A percentile compares a stretch with the other conserved stretches of the same genome.
Conservation (phyloP, 768 basidiomycete genomes). For the Russula earlei region DNA sequence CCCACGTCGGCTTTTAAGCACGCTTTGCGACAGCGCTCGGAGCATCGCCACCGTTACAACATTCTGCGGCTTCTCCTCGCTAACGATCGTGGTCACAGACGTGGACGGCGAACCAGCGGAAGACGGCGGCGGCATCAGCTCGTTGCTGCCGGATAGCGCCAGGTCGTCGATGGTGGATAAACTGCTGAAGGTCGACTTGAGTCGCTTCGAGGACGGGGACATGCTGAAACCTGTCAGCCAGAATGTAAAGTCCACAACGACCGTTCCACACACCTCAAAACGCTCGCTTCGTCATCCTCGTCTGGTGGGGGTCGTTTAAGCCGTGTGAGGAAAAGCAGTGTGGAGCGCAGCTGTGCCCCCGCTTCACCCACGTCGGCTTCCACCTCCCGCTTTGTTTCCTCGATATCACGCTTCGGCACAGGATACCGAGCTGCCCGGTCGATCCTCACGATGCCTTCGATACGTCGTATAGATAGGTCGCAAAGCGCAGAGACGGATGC, state of each 20-base stretch:
- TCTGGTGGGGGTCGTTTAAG: slow-evolving; percentile 18
- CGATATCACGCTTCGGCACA: slow-evolving; percentile 13
- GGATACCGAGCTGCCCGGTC: slow-evolving; percentile 16
- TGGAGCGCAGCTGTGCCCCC: slow-evolving; percentile 9
- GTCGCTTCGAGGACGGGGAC: slow-evolving; percentile 13
- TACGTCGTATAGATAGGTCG: slow-evolving; percentile 9
- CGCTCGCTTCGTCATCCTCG: slow-evolving; percentile 10
- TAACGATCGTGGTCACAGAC: slow-evolving; percentile 11
- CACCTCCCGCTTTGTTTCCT: slow-evolving; percentile 8
- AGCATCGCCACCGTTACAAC: slow-evolving; percentile 19
- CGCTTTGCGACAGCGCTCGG: slow-evolving; percentile 14
- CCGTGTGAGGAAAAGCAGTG: slow-evolving; percentile 14
- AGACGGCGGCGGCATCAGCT: slow-evolving; percentile 13
- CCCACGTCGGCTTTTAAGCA: slow-evolving; percentile 3
- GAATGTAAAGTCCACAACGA: not conserved
- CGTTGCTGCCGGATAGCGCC: not conserved
- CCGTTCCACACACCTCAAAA: slow-evolving; percentile 3
- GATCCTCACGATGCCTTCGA: slow-evolving; percentile 9
- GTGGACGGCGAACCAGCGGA: slow-evolving; percentile 10
- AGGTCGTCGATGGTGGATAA: not conserved
- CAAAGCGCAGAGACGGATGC: slow-evolving; percentile 8
- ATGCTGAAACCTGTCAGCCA: slow-evolving; percentile 4
- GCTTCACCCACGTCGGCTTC: slow-evolving; percentile 4
- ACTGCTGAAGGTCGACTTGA: too few species aligned
- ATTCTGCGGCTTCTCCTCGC: slow-evolving; percentile 3